These are phyloP conservation scores for Fomitopsis palustris DNA, from an alignment of 1,284 basidiomycete species.

Conservation along the genomic window DNA sequence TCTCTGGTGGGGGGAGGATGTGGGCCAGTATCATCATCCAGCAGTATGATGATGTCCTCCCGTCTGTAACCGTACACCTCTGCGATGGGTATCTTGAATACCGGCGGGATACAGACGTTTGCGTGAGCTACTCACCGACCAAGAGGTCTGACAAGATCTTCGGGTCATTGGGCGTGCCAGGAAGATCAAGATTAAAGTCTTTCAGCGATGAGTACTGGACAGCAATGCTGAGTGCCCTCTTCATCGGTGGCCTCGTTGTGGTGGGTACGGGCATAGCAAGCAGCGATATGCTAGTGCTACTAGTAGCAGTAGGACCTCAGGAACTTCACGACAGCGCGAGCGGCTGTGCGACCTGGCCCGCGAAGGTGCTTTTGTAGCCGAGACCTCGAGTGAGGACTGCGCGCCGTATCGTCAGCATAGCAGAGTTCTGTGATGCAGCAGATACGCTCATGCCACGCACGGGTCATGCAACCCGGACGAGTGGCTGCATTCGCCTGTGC, in stretches of 20 bases:
- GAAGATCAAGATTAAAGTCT: constrained; percentile 4
- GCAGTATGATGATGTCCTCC: constrained; percentile 18
- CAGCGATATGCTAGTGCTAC: no score
- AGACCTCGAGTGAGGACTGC: background rate
- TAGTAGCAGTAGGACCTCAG: background rate
- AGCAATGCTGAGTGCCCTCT: constrained; percentile 16
- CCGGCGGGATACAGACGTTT: no score
- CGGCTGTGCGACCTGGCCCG: background rate
- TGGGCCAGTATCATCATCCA: constrained; percentile 12
- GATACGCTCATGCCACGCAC: background rate
- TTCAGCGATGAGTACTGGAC: constrained; percentile 12
- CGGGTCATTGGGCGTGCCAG: constrained; percentile 15
- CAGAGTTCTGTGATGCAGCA: background rate
- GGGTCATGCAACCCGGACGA: background rate
- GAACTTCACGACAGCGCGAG: background rate
- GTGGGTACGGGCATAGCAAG: constrained; percentile 3
- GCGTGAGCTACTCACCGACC: constrained; percentile 2
- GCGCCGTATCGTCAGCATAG: background rate
- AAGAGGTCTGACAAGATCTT: constrained; percentile 9
- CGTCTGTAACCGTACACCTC: constrained; percentile 15
- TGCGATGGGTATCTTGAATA: background rate
- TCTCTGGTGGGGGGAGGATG: constrained; percentile 15
- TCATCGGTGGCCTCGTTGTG: constrained; percentile 4
- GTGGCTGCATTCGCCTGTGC: background rate
- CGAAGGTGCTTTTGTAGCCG: background rate